These are phyloP conservation scores for Cystobasidium tubakii DNA, from an alignment of 768 basidiomycete species.

Conservation along the genomic window DNA sequence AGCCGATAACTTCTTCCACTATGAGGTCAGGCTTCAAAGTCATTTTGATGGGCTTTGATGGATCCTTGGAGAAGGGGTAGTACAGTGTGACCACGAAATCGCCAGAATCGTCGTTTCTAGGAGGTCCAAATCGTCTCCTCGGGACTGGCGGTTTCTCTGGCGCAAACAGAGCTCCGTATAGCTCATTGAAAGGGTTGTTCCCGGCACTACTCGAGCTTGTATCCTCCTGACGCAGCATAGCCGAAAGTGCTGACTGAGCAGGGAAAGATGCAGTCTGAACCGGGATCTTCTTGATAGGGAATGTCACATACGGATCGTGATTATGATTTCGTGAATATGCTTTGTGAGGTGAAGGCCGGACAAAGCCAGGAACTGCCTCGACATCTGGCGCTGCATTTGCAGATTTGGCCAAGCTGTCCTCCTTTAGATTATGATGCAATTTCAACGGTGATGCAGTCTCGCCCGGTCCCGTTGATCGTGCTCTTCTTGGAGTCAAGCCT, in stretches of 20 bases:
- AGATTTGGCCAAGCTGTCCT: not conserved
- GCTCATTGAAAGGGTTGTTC: slow-evolving; percentile 35
- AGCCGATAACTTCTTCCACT: slow-evolving; percentile 92
- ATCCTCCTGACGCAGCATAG: slow-evolving; percentile 24
- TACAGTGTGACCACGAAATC: slow-evolving; percentile 66
- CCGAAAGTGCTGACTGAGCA: slow-evolving; percentile 29
- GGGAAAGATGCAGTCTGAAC: not conserved
- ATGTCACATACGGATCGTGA: slow-evolving; percentile 24
- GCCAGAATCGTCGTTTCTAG: slow-evolving; percentile 42
- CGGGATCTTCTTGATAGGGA: slow-evolving; percentile 6
- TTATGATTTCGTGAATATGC: not conserved
- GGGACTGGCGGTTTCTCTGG: slow-evolving; percentile 15
- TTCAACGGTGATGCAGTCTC: slow-evolving; percentile 3
- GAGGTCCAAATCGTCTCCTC: not conserved
- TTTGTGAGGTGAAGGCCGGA: slow-evolving; percentile 9
- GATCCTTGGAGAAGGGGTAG: slow-evolving; percentile 71
- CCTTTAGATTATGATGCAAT: not conserved
- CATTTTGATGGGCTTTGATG: slow-evolving; percentile 63
- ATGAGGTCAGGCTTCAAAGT: slow-evolving; percentile 79
- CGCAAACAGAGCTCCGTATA: slow-evolving; percentile 37
- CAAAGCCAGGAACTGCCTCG: not conserved
- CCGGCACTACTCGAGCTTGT: not conserved
- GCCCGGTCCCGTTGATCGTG: not conserved
- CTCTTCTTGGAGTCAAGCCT: not conserved
- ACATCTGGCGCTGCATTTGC: not conserved